A percentile compares a stretch with the other conserved stretches of the same genome.
phyloP scores from a whole-genome alignment of 805 yeast species.

The Nakazawaea anatomiae region DNA sequence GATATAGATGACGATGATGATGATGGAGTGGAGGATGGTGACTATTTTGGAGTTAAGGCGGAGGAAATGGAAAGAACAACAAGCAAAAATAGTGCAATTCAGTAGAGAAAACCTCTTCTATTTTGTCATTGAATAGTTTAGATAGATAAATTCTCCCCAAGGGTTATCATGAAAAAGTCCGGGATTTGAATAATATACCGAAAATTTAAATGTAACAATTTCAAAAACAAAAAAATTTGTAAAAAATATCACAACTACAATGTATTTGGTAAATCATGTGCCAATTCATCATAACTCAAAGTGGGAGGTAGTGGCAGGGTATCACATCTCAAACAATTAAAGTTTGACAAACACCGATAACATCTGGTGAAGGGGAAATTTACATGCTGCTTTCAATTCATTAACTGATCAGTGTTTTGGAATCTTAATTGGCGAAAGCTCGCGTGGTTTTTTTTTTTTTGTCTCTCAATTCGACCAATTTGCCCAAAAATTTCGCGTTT shows the following conservation, averaged over 20 bases:
- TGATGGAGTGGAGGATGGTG: neutral
- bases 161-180: neutral
- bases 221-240: neutral
- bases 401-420: neutral
- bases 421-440: neutral
- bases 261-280: neutral
- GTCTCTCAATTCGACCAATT: neutral
- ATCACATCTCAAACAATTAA: too few relatives aligned
- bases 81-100: too few relatives aligned
- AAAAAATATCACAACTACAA: neutral
- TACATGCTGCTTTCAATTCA: neutral
- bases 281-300: too few relatives aligned
- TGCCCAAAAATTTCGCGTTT: neutral
- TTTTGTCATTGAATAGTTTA: neutral
- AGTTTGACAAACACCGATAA: neutral
- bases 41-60: neutral
- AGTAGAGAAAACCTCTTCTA: neutral
- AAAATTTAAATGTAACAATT: too few relatives aligned
- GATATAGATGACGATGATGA: constrained; percentile 2
- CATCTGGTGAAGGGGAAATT: neutral
- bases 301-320: too few relatives aligned
- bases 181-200: neutral
- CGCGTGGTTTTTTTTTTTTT: neutral
- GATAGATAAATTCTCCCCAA: neutral
- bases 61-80: neutral